phyloP scores from a whole-genome alignment of 2,329 filamentous ascomycete genomes.

The Nothophaeocryptopus gaeumannii region DNA sequence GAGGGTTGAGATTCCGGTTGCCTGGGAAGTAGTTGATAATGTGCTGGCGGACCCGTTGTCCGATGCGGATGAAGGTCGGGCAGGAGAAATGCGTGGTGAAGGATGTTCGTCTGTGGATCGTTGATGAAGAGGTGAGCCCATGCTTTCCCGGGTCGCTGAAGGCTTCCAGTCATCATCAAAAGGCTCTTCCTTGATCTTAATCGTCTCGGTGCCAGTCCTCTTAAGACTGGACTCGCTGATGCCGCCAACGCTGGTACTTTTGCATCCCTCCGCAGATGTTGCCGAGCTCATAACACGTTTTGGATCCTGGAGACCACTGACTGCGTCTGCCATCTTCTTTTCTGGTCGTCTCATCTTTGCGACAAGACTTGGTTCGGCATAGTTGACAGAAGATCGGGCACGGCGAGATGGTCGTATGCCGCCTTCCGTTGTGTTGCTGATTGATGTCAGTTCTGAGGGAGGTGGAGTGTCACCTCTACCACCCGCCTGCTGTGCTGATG shows the following conservation, averaged over 20 bases:
- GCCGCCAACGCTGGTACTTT: neutral
- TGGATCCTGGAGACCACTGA: slow-evolving; percentile 35
- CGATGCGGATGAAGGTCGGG: slow-evolving; percentile 1
- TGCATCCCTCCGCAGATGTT: neutral
- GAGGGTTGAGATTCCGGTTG: slow-evolving; percentile 11
- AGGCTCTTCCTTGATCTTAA: slow-evolving; percentile 31
- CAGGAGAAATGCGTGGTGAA: slow-evolving; percentile 4
- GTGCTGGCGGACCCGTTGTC: no score
- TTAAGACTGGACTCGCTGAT: slow-evolving; percentile 1
- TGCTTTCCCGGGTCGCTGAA: slow-evolving; percentile 8
- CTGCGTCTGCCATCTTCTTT: slow-evolving; percentile 47
- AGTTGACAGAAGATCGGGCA: slow-evolving; percentile 47
- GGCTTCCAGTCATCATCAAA: slow-evolving; percentile 23
- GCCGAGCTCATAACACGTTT: slow-evolving; percentile 29
- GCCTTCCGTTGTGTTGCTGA: slow-evolving; percentile 33
- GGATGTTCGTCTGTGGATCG: slow-evolving; percentile 6
- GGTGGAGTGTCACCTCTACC: slow-evolving; percentile 42
- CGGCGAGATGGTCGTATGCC: slow-evolving; percentile 43
- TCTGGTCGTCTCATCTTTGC: slow-evolving; percentile 51
- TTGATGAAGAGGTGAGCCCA: slow-evolving; percentile 13
- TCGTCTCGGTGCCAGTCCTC: slow-evolving; percentile 12
- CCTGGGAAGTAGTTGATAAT: neutral
- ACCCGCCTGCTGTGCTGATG: slow-evolving; percentile 30
- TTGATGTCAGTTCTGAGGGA: slow-evolving; percentile 37
- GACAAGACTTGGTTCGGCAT: slow-evolving; percentile 48